Evolutionary conservation across 108 stramenopile species (phyloP), one percentile per base, ranked within the genome.

Genomic region (Bacterosira constricta): DNA sequence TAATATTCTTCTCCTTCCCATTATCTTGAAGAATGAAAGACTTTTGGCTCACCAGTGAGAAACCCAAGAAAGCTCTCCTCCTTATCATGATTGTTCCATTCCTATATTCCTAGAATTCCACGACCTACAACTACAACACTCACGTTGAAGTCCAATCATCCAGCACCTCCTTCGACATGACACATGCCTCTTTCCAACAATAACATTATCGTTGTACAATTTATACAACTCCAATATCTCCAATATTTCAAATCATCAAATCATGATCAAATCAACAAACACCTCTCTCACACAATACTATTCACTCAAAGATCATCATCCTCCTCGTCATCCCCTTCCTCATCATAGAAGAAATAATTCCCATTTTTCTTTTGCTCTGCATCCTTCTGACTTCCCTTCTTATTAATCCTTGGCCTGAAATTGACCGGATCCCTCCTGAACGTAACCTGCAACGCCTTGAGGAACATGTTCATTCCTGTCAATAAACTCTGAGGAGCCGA

Each of bases 381-480:
- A 85, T 99, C 99, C 83, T 98, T 96, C 56, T 95, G 93, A 18
- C 94, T 96, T 21, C 91, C 92, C 49, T 51, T 71, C 87, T 98
- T 98, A 81, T 98, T 98, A 67, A 98, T 98, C 85, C 93, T 92
- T 27, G 99, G 99, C 52, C 99, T 91, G 81, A 89, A 98, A 77
- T 99, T 99, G 17, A 90, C 87, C 17, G 98, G 97, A 72, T 99
- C 99, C 46, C 99, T 85, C 35, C 99, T 88, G 91, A 99, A 99
- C n/a, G 99, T 99, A 30, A 99, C 97, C 66, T 96, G 76, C 51
- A 99, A 84, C 56, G 85, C 87, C 83, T 97, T 89, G 27, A 99
- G 84, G 89, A 99, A 99, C 66, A 89, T 87, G 83, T 99, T 99
- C 98, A 99, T 99, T 25, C 99, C 99, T 13, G 90, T 80, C 41